phyloP scores from a whole-genome alignment of 2,329 filamentous ascomycete genomes.

The Clonostachys rhizophaga region DNA sequence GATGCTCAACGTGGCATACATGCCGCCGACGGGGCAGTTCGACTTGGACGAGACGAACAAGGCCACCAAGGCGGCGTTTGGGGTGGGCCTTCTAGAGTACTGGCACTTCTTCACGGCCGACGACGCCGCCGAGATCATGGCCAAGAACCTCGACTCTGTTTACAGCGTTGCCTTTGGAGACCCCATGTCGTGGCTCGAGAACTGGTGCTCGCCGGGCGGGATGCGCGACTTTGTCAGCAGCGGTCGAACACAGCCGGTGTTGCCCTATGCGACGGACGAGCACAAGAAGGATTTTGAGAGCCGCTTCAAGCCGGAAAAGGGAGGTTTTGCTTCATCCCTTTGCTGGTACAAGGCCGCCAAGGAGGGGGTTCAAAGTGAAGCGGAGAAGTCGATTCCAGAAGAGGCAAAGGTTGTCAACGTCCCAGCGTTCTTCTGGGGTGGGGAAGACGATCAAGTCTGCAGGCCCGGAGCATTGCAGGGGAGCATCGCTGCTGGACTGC shows the following conservation, averaged over 20 bases:
- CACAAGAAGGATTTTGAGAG: constrained; percentile 15
- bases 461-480: constrained; percentile 9
- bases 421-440: constrained; percentile 17
- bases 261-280: constrained; percentile 15
- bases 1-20: constrained; percentile 35
- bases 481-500: constrained; percentile 9
- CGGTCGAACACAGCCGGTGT: constrained; percentile 10
- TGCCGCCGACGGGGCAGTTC: constrained; percentile 22
- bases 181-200: constrained; percentile 18
- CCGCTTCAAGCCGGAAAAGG: constrained; percentile 7
- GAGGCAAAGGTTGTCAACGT: constrained; percentile 11
- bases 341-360: constrained; percentile 18
- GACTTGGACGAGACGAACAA: constrained; percentile 26
- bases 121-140: constrained; percentile 29
- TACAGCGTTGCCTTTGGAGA: constrained; percentile 25
- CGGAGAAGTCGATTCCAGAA: constrained; percentile 8
- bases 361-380: constrained; percentile 10
- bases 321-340: constrained; percentile 17
- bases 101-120: constrained; percentile 37
- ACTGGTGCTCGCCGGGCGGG: constrained; percentile 26
- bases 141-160: constrained; percentile 26
- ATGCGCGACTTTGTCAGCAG: constrained; percentile 17
- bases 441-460: constrained; percentile 16
- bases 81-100: constrained; percentile 31
- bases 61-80: constrained; percentile 21